Conservation (phyloP, 148 eudicot genomes). For the Dianthus caryophyllus region DNA sequence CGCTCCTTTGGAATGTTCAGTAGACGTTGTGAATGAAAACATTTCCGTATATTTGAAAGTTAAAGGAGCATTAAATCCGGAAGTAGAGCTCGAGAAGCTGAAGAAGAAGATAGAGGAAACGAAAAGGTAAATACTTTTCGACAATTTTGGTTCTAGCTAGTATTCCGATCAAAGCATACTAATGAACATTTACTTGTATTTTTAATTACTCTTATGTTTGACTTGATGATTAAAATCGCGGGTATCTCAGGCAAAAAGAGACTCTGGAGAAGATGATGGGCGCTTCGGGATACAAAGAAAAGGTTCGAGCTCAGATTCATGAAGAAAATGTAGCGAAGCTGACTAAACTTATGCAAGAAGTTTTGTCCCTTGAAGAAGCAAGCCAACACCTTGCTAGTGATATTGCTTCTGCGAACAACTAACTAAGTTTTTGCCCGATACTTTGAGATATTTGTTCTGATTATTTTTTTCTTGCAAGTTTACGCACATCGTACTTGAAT, state of each 20-base stretch:
- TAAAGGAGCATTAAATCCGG: slow-evolving; percentile 55
- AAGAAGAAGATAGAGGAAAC: slow-evolving; percentile 65
- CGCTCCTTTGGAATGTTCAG: slow-evolving; percentile 54
- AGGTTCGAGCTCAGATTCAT: slow-evolving; percentile 54
- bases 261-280: slow-evolving; percentile 47
- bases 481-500: too few relatives aligned
- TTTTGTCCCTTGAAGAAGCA: slow-evolving; percentile 54
- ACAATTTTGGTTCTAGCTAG: background rate
- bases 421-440: background rate
- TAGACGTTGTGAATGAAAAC: slow-evolving; percentile 57
- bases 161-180: too few relatives aligned
- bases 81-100: slow-evolving; percentile 70
- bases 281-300: slow-evolving; percentile 63
- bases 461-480: too few relatives aligned
- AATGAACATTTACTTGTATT: background rate
- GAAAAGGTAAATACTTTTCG: slow-evolving; percentile 44
- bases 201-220: background rate
- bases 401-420: slow-evolving; percentile 23
- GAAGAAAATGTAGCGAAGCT: slow-evolving; percentile 60
- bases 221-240: background rate
- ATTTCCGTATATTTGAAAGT: slow-evolving; percentile 58
- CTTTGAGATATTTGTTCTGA: too few relatives aligned
- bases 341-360: slow-evolving; percentile 45
- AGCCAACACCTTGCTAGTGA: slow-evolving; percentile 43
- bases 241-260: slow-evolving; percentile 53